Conservation (phyloP, 257 asterid genomes). For the Mentha longifolia region DNA sequence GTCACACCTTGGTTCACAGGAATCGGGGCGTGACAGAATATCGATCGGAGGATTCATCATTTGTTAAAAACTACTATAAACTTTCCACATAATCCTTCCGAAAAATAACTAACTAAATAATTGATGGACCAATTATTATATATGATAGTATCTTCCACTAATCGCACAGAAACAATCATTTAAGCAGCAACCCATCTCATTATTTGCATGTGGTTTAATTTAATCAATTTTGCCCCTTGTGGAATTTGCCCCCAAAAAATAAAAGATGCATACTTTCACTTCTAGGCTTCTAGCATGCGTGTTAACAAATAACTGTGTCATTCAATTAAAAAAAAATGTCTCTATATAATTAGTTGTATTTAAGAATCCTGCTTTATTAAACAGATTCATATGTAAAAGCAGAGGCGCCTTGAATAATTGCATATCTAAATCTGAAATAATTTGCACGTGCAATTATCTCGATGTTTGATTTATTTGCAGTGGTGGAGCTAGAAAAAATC, state of each 20-base stretch:
- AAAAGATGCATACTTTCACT: too few relatives aligned
- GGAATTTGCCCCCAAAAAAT: too few relatives aligned
- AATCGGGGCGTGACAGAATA: too few relatives aligned
- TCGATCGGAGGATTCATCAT: too few relatives aligned
- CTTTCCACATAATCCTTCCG: too few relatives aligned
- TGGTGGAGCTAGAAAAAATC: too few relatives aligned
- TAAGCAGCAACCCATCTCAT: not conserved
- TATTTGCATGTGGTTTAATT: not conserved
- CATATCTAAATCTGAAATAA: not conserved
- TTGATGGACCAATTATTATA: constrained; percentile 6
- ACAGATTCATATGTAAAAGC: not conserved
- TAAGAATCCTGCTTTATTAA: not conserved
- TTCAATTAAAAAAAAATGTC: too few relatives aligned
- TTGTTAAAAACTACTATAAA: too few relatives aligned
- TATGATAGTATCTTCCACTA: constrained; percentile 9
- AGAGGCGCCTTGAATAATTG: not conserved
- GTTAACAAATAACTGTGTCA: not conserved
- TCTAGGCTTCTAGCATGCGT: not conserved
- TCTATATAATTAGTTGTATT: not conserved
- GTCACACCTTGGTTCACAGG: too few relatives aligned
- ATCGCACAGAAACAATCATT: constrained; percentile 8
- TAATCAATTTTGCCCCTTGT: not conserved
- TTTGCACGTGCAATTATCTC: not conserved
- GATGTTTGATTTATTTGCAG: too few relatives aligned
- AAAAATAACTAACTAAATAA: too few relatives aligned